Evolutionary conservation across 176 grass and related monocot genomes (phyloP).

Genomic region (Paspalum vaginatum): DNA sequence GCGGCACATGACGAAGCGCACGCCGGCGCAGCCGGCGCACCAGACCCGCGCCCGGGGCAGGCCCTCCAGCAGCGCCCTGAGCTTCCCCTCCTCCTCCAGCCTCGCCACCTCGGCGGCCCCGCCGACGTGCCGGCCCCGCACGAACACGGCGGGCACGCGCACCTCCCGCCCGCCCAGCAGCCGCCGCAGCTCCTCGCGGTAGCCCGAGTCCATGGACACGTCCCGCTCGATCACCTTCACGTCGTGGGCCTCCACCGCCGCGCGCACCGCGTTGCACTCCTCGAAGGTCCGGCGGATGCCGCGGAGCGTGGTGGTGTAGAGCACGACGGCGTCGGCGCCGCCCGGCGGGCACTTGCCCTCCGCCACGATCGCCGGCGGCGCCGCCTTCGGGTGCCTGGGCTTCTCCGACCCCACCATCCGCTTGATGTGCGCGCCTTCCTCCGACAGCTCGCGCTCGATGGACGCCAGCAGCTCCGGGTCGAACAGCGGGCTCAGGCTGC

Average conservation of each 20-base stretch:
- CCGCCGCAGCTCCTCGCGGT: constrained; percentile 82
- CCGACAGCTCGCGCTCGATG: constrained; percentile 78
- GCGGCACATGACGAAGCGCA: constrained; percentile 94
- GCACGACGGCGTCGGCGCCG: constrained; percentile 64
- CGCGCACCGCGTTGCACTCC: constrained; percentile 88
- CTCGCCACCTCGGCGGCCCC: constrained; percentile 69
- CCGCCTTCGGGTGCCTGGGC: constrained; percentile 52
- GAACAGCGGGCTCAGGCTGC: constrained; percentile 88
- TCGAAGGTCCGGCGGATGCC: constrained; percentile 88
- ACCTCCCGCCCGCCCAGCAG: constrained; percentile 71
- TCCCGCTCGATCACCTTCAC: constrained; percentile 88
- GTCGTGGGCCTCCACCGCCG: constrained; percentile 66
- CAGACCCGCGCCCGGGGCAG: constrained; percentile 70
- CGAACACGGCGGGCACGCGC: constrained; percentile 78
- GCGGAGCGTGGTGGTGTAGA: constrained; percentile 91
- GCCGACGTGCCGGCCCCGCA: constrained; percentile 70
- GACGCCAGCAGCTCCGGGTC: constrained; percentile 88
- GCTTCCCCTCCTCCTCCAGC: constrained; percentile 88
- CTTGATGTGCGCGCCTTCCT: constrained; percentile 87
- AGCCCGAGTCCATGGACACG: constrained; percentile 99
- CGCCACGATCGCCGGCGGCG: constrained; percentile 55
- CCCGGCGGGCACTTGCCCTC: constrained; percentile 68
- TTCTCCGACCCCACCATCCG: constrained; percentile 52
- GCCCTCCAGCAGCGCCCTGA: constrained; percentile 62
- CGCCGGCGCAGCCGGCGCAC: constrained; percentile 84